Conservation (phyloP, 2,329 filamentous ascomycete genomes). For the Botrytis porri region DNA sequence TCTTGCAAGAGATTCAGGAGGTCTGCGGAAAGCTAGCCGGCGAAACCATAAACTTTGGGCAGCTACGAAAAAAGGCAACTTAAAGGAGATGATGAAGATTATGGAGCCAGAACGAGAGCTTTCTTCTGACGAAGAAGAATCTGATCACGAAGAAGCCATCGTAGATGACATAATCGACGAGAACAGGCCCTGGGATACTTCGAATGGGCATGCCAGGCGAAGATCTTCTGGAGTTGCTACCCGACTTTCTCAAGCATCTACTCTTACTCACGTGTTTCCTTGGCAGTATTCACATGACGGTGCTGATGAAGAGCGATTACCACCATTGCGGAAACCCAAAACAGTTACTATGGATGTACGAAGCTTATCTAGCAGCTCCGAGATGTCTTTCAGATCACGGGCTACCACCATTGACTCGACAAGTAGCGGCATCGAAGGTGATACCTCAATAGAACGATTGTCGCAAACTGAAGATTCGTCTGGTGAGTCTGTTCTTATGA, state of each 20-base stretch:
- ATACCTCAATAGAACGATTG: constrained; percentile 77
- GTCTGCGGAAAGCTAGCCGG: constrained; percentile 77
- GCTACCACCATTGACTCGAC: constrained; percentile 75
- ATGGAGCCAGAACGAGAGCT: constrained; percentile 62
- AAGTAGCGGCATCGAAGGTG: constrained; percentile 73
- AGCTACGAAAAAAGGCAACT: constrained; percentile 72
- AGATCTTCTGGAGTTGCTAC: constrained; percentile 27
- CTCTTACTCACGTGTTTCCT: constrained; percentile 82
- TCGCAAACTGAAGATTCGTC: constrained; percentile 65
- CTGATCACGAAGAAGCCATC: constrained; percentile 40
- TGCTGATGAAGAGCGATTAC: constrained; percentile 40
- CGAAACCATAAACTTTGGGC: constrained; percentile 88
- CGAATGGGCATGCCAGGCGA: constrained; percentile 30
- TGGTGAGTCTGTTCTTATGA: constrained; percentile 86
- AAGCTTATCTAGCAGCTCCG: constrained; percentile 84
- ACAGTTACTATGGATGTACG: constrained; percentile 86
- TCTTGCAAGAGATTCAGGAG: constrained; percentile 75
- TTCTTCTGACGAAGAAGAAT: constrained; percentile 34
- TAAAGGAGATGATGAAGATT: constrained; percentile 72
- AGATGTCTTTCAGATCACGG: constrained; percentile 76
- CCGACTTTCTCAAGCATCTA: constrained; percentile 35
- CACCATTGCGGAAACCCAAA: constrained; percentile 36
- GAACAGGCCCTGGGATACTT: constrained; percentile 35
- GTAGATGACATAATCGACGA: constrained; percentile 49
- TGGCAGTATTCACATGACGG: constrained; percentile 64